Evolutionary conservation across 495 filamentous ascomycete species (phyloP).

Genomic region (Tuber calosporum): DNA sequence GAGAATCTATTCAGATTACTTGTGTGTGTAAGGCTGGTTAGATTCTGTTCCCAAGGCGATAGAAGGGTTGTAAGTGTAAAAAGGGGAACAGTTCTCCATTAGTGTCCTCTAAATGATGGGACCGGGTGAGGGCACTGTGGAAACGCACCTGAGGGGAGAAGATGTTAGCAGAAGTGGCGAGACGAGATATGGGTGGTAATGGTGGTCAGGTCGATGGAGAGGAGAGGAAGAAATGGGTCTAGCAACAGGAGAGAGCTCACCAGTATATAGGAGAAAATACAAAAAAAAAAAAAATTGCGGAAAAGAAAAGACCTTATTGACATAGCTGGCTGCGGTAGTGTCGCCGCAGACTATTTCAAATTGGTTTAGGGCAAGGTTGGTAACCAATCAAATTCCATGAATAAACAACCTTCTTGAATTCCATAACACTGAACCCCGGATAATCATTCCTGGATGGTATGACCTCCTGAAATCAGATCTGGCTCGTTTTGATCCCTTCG

Average conservation of each 20-base stretch:
- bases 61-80: neutral
- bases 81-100: neutral
- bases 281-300: neutral
- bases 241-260: neutral
- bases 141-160: neutral
- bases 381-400: neutral
- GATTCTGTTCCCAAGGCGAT: neutral
- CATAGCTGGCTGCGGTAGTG: neutral
- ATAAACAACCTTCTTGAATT: neutral
- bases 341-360: neutral
- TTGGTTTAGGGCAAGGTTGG: neutral
- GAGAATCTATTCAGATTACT: constrained; percentile 22
- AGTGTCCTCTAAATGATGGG: neutral
- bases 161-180: constrained; percentile 9
- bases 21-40: constrained; percentile 19
- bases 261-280: neutral
- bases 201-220: constrained; percentile 34
- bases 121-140: neutral
- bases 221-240: constrained; percentile 11
- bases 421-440: neutral
- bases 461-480: neutral
- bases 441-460: neutral
- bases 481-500: neutral
- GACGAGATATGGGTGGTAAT: constrained; percentile 32
- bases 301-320: neutral